Evolutionary conservation across 139 green algal species (phyloP).

Genomic region (Ostreobium quekettii): DNA sequence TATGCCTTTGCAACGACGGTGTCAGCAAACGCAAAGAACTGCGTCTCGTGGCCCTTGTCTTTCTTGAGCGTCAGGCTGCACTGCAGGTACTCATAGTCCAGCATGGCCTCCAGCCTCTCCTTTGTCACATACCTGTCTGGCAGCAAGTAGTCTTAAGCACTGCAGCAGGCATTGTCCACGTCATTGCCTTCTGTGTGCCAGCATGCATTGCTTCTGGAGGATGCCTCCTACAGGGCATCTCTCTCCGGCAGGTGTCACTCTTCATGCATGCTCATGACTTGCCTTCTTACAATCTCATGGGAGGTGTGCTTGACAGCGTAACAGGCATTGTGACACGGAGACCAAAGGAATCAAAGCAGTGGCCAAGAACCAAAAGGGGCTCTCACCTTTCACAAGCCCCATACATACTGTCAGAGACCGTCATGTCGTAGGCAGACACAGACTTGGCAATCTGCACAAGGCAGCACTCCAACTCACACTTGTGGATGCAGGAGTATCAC

Average conservation of each 20-base stretch:
- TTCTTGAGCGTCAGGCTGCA: conserved; percentile 36
- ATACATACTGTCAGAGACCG: conserved; percentile 41
- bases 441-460: conserved; percentile 38
- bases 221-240: no score
- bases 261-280: no score
- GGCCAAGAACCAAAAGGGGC: background rate
- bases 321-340: no score
- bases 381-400: conserved; percentile 25
- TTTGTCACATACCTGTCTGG: conserved; percentile 39
- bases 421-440: conserved; percentile 48
- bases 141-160: no score
- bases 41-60: conserved; percentile 26
- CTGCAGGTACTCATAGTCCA: conserved; percentile 47
- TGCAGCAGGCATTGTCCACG: no score
- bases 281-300: no score
- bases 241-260: no score
- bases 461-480: no score
- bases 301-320: no score
- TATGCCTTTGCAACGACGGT: conserved; percentile 38
- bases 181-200: no score
- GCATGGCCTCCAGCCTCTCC: conserved; percentile 41
- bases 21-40: conserved; percentile 50
- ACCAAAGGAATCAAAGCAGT: background rate
- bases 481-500: no score
- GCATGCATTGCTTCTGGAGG: no score